Percentiles rank a stretch among this genome's conserved stretches.
Evolutionary conservation across 768 basidiomycete species (phyloP).

Genomic region (Pisolithus tinctorius): DNA sequence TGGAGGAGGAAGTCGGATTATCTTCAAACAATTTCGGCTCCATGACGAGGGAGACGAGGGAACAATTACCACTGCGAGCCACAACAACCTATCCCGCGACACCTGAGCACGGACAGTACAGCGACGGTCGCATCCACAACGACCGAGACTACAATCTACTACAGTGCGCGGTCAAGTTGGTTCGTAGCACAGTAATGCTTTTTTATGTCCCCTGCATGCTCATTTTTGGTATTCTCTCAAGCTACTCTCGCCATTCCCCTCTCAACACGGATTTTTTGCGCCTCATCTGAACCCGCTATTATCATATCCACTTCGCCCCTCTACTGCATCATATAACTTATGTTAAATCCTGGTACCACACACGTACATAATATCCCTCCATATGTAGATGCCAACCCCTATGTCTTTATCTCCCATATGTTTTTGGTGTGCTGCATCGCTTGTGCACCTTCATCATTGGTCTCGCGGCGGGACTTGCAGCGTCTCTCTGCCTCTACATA

Average conservation of each 20-base stretch:
- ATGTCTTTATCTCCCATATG: too few species aligned
- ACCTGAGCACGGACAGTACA: slow-evolving; percentile 23
- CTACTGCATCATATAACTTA: too few species aligned
- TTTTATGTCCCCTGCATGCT: not conserved
- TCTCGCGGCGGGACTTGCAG: too few species aligned
- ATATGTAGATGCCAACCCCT: too few species aligned
- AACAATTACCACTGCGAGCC: slow-evolving; percentile 3
- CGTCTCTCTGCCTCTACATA: too few species aligned
- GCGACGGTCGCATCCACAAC: slow-evolving; percentile 13
- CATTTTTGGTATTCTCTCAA: not conserved
- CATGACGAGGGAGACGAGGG: not conserved
- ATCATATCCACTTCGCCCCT: too few species aligned
- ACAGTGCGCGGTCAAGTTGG: slow-evolving; percentile 26
- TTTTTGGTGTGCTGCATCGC: too few species aligned
- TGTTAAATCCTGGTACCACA: too few species aligned
- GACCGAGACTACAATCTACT: slow-evolving; percentile 19
- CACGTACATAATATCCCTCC: too few species aligned
- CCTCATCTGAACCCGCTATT: too few species aligned
- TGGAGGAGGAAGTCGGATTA: not conserved
- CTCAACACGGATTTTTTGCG: too few species aligned
- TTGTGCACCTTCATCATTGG: too few species aligned
- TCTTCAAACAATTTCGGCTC: not conserved
- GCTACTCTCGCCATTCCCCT: not conserved
- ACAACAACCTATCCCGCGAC: slow-evolving; percentile 5
- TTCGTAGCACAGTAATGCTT: slow-evolving; percentile 6